Percentiles rank a stretch among this genome's conserved stretches.
These are phyloP conservation scores for Mycena rebaudengoi DNA, from an alignment of 768 basidiomycete species.

Conservation along the genomic window DNA sequence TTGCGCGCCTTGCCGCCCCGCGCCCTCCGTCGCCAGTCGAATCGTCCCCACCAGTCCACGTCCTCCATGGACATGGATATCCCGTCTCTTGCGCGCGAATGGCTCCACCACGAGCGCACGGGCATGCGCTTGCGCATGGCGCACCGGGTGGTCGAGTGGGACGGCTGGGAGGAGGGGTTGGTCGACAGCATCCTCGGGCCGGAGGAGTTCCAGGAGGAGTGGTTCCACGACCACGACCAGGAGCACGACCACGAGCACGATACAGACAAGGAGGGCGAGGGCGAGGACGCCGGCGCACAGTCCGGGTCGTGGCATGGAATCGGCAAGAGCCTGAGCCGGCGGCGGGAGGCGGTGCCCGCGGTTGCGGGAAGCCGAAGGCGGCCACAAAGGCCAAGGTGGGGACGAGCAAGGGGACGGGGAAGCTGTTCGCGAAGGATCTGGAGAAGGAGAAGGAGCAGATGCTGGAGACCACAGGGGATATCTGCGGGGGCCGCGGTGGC, in stretches of 20 bases:
- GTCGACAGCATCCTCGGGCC: slow-evolving; percentile 78
- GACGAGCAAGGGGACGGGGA: slow-evolving; percentile 48
- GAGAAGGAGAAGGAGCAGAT: slow-evolving; percentile 77
- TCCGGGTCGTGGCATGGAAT: background rate
- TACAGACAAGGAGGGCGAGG: slow-evolving; percentile 1
- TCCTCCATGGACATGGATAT: background rate
- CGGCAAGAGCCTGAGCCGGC: slow-evolving; percentile 21
- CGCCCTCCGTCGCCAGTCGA: slow-evolving; percentile 26
- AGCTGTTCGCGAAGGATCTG: slow-evolving; percentile 53
- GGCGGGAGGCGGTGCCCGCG: background rate
- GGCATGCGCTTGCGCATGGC: slow-evolving; percentile 77
- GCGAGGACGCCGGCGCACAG: background rate
- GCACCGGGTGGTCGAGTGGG: slow-evolving; percentile 87
- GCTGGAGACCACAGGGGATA: slow-evolving; percentile 75
- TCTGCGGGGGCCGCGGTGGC: slow-evolving; percentile 81
- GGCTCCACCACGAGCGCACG: slow-evolving; percentile 76
- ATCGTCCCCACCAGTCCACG: slow-evolving; percentile 28
- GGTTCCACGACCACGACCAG: slow-evolving; percentile 59
- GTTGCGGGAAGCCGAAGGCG: background rate
- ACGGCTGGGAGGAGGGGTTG: slow-evolving; percentile 91
- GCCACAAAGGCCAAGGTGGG: slow-evolving; percentile 31
- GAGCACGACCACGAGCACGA: background rate
- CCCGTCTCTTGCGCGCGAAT: slow-evolving; percentile 65
- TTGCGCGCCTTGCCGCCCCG: slow-evolving; percentile 54
- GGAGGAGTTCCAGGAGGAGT: slow-evolving; percentile 75